These are phyloP conservation scores for Sanguinoderma infundibulare DNA, from an alignment of 1,284 basidiomycete genomes.

Conservation along the genomic window DNA sequence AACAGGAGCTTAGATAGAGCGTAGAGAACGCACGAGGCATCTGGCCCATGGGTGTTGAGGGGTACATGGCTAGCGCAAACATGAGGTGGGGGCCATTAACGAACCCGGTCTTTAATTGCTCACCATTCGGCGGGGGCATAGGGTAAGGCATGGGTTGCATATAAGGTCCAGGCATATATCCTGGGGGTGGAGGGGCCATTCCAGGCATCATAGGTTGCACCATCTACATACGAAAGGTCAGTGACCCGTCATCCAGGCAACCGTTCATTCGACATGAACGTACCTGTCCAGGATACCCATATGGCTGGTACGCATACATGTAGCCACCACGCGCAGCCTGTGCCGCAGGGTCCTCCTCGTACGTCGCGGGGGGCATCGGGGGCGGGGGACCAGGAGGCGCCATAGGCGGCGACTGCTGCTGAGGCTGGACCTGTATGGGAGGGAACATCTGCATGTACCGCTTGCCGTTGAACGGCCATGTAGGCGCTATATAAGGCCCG, in stretches of 20 bases:
- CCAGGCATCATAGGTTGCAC: slow-evolving; percentile 78
- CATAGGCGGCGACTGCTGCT: slow-evolving; percentile 65
- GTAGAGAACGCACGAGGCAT: slow-evolving; percentile 71
- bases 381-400: slow-evolving; percentile 67
- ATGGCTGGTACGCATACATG: slow-evolving; percentile 75
- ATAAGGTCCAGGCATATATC: slow-evolving; percentile 73
- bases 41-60: slow-evolving; percentile 74
- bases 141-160: slow-evolving; percentile 86
- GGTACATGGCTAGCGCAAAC: slow-evolving; percentile 69
- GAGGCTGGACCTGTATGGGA: slow-evolving; percentile 53
- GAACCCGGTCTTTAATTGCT: slow-evolving; percentile 16
- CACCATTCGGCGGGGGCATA: slow-evolving; percentile 75
- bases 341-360: slow-evolving; percentile 69
- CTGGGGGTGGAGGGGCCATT: slow-evolving; percentile 77
- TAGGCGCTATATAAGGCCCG: slow-evolving; percentile 53
- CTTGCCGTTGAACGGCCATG: slow-evolving; percentile 91
- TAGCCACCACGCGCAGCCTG: slow-evolving; percentile 66
- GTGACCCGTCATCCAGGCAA: background rate
- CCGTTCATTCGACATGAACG: slow-evolving; percentile 24
- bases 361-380: slow-evolving; percentile 69
- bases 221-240: slow-evolving; percentile 18
- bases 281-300: slow-evolving; percentile 77
- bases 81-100: background rate
- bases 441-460: slow-evolving; percentile 83
- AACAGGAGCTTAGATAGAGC: background rate